A percentile compares a stretch with the other conserved stretches of the same genome.
These are phyloP conservation scores for Fusarium hostae DNA, from an alignment of 2,329 filamentous ascomycete genomes.

Conservation along the genomic window DNA sequence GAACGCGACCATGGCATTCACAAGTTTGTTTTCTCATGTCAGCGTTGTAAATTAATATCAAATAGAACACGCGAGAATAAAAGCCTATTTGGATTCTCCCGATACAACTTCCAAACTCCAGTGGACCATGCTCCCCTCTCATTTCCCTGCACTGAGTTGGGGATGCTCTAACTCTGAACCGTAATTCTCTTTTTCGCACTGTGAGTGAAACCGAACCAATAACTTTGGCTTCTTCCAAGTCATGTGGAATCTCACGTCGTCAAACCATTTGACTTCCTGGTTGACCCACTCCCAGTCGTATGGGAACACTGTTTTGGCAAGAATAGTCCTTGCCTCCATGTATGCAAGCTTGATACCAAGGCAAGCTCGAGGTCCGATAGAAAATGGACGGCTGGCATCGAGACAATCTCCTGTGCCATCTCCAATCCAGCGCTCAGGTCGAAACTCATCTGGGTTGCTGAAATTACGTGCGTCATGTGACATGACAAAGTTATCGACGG, in stretches of 20 bases:
- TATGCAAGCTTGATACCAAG: constrained; percentile 4
- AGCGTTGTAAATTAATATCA: no score
- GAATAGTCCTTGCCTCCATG: background rate
- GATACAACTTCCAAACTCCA: no score
- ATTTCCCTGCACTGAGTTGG: no score
- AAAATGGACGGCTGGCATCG: constrained; percentile 2
- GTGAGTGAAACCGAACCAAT: constrained; percentile 9
- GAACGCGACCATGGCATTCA: no score
- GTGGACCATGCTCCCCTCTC: no score
- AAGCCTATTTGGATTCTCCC: no score
- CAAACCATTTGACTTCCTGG: background rate
- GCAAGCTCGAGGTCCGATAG: constrained; percentile 2
- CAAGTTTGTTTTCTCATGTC: no score
- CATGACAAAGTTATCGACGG: background rate
- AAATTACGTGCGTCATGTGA: constrained; percentile 7
- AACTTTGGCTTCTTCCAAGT: background rate
- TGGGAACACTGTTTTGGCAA: background rate
- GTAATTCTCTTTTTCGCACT: no score
- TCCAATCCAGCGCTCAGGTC: constrained; percentile 3
- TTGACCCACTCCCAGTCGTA: constrained; percentile 10
- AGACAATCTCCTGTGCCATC: no score
- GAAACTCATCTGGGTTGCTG: background rate
- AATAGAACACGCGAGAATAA: no score
- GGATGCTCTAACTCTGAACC: no score
- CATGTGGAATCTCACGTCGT: background rate